Base-by-base conservation (phyloP, 2,329 filamentous ascomycete species). In the Apiospora malaysiana region DNA sequence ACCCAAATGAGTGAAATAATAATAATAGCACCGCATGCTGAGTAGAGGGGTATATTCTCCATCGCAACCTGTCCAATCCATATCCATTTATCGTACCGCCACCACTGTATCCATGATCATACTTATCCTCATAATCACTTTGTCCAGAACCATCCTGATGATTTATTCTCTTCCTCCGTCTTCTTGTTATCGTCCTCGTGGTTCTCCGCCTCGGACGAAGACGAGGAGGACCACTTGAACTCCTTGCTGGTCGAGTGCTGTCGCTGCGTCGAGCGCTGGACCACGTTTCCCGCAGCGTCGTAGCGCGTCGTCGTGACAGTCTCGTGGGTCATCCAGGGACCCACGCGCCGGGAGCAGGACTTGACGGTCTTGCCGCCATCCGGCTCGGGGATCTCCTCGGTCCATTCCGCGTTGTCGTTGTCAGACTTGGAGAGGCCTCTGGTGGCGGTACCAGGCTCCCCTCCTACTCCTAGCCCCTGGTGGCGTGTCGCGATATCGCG, bases 291-390 rank as follows among this genome's bases (percentile, higher is more conserved):
- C 4, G 47, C 14, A n/a, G 70, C 27, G 25, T 71, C 63, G 43
- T 67, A 68, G 32, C 43, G 68, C 23, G 63, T 63, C 5, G 59
- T 71, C 16, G 37, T 69, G 32, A 66, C 40, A 9, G 23, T 51
- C 10, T 43, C 45, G 42, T 69, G 37, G n/a, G 56, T 69, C 10
- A 56, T 67, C 18, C 59, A 47, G n/a, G 37, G 18, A n/a, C 25
- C 23, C 18, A 37, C 16, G 2, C 46, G 68, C 3, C 68, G 56
- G 18, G 65, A 37, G 7, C 46, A 32, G 23, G 72, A 75, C 27
- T 69, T 73, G 9, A 76, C 56, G 3, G 71, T 71, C 70, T 72
- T 78, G 46, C 75, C 77, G 2, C 78, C 78, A 66, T 76, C 76
- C 3, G 73, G 67, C 8, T 71, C 74, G 37, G 73, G 68, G 10